These are phyloP conservation scores for Podospora pseudoanserina DNA, from an alignment of 495 filamentous ascomycete genomes.

Conservation along the genomic window DNA sequence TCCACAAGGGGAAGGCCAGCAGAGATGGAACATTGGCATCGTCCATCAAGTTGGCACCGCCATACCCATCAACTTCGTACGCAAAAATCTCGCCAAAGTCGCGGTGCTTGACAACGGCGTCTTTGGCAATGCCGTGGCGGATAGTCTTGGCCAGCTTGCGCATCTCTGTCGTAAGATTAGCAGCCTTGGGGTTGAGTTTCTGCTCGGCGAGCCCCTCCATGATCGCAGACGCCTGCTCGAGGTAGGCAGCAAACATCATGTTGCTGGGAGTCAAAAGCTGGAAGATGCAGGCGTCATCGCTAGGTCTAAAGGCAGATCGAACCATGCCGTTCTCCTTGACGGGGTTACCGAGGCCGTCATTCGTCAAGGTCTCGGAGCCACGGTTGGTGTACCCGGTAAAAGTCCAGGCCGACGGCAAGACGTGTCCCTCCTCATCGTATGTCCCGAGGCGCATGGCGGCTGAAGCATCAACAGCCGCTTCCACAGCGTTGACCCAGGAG, in stretches of 20 bases:
- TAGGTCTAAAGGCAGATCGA: conserved; percentile 60
- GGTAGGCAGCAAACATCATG: conserved; percentile 62
- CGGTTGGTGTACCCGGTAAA: conserved; percentile 57
- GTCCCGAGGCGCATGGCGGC: conserved; percentile 59
- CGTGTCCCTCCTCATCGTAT: conserved; percentile 52
- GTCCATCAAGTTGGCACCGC: conserved; percentile 58
- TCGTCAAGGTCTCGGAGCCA: conserved; percentile 57
- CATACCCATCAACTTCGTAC: conserved; percentile 61
- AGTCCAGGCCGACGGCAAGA: conserved; percentile 51
- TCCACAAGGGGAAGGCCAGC: conserved; percentile 42
- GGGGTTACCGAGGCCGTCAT: conserved; percentile 59
- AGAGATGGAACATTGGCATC: conserved; percentile 62
- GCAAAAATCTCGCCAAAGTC: conserved; percentile 51
- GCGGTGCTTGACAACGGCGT: conserved; percentile 34
- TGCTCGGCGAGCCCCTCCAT: conserved; percentile 43
- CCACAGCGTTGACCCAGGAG: conserved; percentile 55
- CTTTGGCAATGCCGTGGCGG: conserved; percentile 48
- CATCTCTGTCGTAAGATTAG: conserved; percentile 50
- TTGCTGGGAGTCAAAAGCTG: conserved; percentile 59
- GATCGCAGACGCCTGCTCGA: conserved; percentile 51
- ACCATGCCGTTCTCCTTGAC: conserved; percentile 59
- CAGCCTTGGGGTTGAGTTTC: conserved; percentile 34
- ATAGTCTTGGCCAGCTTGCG: conserved; percentile 47
- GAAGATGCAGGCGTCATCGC: conserved; percentile 58
- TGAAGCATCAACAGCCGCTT: conserved; percentile 52